phyloP scores from a whole-genome alignment of 2,329 filamentous ascomycete genomes.

The Pseudogymnoascus sp. region DNA sequence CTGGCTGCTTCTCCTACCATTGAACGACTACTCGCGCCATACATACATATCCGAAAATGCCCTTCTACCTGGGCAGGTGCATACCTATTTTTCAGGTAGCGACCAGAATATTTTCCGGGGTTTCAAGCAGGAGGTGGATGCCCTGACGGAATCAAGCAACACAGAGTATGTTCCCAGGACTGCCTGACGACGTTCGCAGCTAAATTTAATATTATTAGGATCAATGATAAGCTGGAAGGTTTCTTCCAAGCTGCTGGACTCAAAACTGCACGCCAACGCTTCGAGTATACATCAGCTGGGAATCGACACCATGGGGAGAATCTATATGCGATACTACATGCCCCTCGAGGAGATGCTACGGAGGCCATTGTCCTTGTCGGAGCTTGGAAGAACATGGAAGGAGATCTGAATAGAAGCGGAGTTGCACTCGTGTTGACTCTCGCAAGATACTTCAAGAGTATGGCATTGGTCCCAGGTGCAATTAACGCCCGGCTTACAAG shows the following conservation, averaged over 20 bases:
- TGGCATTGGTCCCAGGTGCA: conserved; percentile 16
- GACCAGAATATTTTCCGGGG: conserved; percentile 92
- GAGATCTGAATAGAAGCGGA: conserved; percentile 75
- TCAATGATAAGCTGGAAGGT: conserved; percentile 64
- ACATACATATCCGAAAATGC: conserved; percentile 99
- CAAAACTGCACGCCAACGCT: conserved; percentile 83
- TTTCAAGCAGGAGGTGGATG: conserved; percentile 76
- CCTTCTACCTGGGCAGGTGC: conserved; percentile 87
- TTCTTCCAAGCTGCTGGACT: conserved; percentile 74
- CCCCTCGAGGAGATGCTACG: conserved; percentile 89
- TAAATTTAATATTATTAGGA: conserved; percentile 31
- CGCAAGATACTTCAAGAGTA: conserved; percentile 87
- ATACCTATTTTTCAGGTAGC: conserved; percentile 94
- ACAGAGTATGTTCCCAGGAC: conserved; percentile 37
- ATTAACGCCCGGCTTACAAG: conserved; percentile 11
- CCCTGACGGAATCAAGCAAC: conserved; percentile 47
- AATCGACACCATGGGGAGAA: conserved; percentile 74
- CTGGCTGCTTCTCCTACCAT: conserved; percentile 84
- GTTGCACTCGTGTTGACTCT: conserved; percentile 80
- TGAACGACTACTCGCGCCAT: conserved; percentile 81
- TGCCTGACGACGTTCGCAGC: conserved; percentile 28
- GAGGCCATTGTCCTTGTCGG: conserved; percentile 92
- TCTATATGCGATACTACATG: conserved; percentile 86
- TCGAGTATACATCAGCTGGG: conserved; percentile 74
- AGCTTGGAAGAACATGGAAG: conserved; percentile 77